Base-by-base conservation (phyloP, 441 rosid genomes). In the Capsella rubella region DNA sequence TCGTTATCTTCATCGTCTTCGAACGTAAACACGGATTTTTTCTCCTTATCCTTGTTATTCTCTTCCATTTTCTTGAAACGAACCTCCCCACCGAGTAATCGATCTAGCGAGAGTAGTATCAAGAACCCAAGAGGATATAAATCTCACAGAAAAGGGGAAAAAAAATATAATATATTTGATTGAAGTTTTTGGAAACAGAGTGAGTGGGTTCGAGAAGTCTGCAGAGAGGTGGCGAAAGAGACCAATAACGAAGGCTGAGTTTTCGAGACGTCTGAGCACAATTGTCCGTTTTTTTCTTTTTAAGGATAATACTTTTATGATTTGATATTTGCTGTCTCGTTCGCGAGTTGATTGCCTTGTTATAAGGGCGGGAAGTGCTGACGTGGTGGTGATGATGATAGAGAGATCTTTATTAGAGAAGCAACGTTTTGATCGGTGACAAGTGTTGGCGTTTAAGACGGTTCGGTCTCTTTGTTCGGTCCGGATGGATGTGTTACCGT, bases 1-100 rank as follows among this genome's bases (percentile, higher is more conserved):
- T 69, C 78, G 1, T 62, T 64, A 14, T 79, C 84, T 16, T 54
- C 85, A 2, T 64, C 84, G 11, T 63, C 84, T 4, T 83, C 86
- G 71, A 80, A 80, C 54, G 80, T 68, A 67, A 71, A 80, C 55
- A 77, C 82, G 0, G 63, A 6, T 8, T 76, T 81, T 43, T 5
- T 69, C 43, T 76, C 81, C 77, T 37, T 72, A 21, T 65, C 71
- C 42, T 68, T 71, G 0, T 50, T 66, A 50, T 58, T 64, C 32
- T 69, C 81, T 76, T 35, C 75, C 80, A 71, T 21, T 21, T 71
- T 29, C 31, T 42, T 8, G 9, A 14, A 35, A 45, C 21, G 34
- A 35, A 34, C 2, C 15, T 8, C 35, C 29, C 5, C 39, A 37
- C 40, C 40, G 37, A 11, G 6, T 5, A 31, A 27, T 62, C 14